Base-by-base conservation (phyloP, 78 protist species). In the Protostelium mycophagum region DNA sequence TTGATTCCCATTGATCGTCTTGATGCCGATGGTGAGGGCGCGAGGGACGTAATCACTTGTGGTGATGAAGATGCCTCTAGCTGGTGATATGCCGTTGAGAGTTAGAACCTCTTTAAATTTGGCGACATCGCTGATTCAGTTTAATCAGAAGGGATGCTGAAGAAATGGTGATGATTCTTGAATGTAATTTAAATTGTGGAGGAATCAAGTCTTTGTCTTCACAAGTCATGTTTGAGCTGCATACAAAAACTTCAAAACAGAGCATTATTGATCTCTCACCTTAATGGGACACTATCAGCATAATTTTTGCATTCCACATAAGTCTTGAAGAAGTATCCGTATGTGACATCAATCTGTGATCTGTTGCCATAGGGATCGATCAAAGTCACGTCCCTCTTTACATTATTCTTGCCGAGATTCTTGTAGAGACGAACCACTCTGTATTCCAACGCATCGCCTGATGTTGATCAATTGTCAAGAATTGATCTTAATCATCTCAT, bases 291-390 rank as follows among this genome's bases (percentile, higher is more conserved):
- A 0, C 89, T 91, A 0, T 1, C 0, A 35, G n/a, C 1, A 88
- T 92, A 92, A 51, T 88, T 63, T 51, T 92, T 92, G 23, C 95
- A 92, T 83, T 92, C 95, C 0, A 92, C 84, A 83, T 92, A 92
- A 5, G 35, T 88, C 34, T 86, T 88, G 31, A 83, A 38, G 38
- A 92, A 89, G 23, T 88, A 16, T 25, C 95, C 95, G 88, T 89
- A 92, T 31, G 87, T 88, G 25, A 92, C 31, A 51, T 92, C 95
- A 23, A 92, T 92, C 90, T 92, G 93, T 37, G 95, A 92, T 23
- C 28, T 9, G 39, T 92, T 89, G 0, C 91, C 91, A 83, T 85
- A 0, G 35, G 36, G 51, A 85, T 92, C 95, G 0, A 36, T 86
- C 28, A 92, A 34, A 1, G 84, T 89, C 28, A 92, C 95, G 37